Conservation (phyloP, 148 eudicot genomes). For the Drosera capensis region DNA sequence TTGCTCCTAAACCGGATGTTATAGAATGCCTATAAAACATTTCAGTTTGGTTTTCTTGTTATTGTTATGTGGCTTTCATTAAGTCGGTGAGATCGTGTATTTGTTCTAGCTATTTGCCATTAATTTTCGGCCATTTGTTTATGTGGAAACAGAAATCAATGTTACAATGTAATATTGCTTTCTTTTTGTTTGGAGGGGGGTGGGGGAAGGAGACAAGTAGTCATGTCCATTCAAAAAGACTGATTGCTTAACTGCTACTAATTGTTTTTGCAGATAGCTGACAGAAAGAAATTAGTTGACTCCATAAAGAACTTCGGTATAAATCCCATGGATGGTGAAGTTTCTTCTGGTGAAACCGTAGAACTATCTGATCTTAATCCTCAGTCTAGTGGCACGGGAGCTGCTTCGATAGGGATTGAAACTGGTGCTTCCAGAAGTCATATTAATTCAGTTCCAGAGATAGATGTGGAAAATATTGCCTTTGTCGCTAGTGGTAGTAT, state of each 20-base stretch:
- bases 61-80: too few species aligned
- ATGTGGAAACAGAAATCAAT: too few species aligned
- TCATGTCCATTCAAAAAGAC: too few species aligned
- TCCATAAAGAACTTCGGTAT: slow-evolving; percentile 40
- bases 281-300: slow-evolving; percentile 60
- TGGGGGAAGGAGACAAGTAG: too few species aligned
- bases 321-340: slow-evolving; percentile 19
- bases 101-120: too few species aligned
- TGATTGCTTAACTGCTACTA: not conserved
- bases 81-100: too few species aligned
- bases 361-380: slow-evolving; percentile 11
- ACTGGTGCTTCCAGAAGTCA: slow-evolving; percentile 11
- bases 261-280: slow-evolving; percentile 50
- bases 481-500: slow-evolving; percentile 4
- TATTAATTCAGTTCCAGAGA: slow-evolving; percentile 11
- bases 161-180: too few species aligned
- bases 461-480: slow-evolving; percentile 10
- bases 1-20: too few species aligned
- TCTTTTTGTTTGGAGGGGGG: too few species aligned
- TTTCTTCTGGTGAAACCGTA: slow-evolving; percentile 11
- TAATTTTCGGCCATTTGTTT: too few species aligned
- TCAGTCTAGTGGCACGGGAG: slow-evolving; percentile 11
- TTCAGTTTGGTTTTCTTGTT: too few species aligned
- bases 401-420: slow-evolving; percentile 8
- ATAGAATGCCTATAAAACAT: too few species aligned